Conservation (phyloP, 1,284 basidiomycete species). For the Ustilago bromivora region DNA sequence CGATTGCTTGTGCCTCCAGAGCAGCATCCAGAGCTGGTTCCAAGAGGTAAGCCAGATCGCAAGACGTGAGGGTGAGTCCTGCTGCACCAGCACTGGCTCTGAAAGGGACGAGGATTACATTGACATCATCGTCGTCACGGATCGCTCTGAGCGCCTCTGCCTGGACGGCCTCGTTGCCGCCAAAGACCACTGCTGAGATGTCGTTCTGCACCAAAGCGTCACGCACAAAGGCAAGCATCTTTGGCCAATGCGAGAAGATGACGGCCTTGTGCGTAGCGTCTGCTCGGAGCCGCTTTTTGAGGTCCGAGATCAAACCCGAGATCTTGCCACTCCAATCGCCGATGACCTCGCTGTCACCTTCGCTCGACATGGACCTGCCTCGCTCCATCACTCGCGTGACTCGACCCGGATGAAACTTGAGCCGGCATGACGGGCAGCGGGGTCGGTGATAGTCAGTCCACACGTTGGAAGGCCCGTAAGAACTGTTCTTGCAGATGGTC, state of each 20-base stretch:
- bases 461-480: background rate
- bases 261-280: conserved; percentile 54
- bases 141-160: conserved; percentile 50
- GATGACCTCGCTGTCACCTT: conserved; percentile 15
- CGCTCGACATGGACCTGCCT: conserved; percentile 22
- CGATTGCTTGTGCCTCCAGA: conserved; percentile 52
- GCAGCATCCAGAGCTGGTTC: conserved; percentile 53
- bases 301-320: conserved; percentile 45
- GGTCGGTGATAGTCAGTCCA: conserved; percentile 9
- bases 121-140: conserved; percentile 43
- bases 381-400: conserved; percentile 49
- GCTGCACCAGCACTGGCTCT: conserved; percentile 56
- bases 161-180: conserved; percentile 33
- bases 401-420: conserved; percentile 21
- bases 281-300: conserved; percentile 24
- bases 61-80: conserved; percentile 53
- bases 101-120: conserved; percentile 52
- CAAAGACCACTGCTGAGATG: conserved; percentile 41
- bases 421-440: conserved; percentile 41
- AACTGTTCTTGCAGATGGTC: conserved; percentile 27
- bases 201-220: conserved; percentile 45
- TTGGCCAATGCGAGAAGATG: conserved; percentile 56
- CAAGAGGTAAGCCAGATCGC: conserved; percentile 52
- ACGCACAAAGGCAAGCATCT: conserved; percentile 46
- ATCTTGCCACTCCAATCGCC: conserved; percentile 59